These are phyloP conservation scores for Gracilaria domingensis DNA, from an alignment of 23 red algal genomes.

Conservation along the genomic window DNA sequence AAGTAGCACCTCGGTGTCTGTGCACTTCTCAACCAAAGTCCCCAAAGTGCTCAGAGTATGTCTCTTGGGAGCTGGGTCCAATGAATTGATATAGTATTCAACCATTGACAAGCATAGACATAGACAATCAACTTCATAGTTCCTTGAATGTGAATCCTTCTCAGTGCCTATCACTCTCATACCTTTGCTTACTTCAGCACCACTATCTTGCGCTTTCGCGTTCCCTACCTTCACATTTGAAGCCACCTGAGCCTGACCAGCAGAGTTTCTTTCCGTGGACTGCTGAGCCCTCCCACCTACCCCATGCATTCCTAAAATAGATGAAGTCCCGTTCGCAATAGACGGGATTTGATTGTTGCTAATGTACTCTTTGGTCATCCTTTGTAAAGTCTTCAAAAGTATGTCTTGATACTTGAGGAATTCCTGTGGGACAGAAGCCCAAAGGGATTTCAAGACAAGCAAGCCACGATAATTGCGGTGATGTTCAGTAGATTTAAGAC, in stretches of 20 bases:
- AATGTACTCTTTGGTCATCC: slow-evolving; percentile 54
- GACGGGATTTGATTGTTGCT: not conserved
- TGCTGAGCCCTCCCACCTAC: not conserved
- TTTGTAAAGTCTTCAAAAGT: slow-evolving; percentile 52
- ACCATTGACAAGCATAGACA: slow-evolving; percentile 67
- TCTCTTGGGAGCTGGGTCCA: slow-evolving; percentile 52
- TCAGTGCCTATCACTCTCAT: slow-evolving; percentile 6
- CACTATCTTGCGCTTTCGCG: not conserved
- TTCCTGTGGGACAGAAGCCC: slow-evolving; percentile 22
- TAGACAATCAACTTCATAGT: slow-evolving; percentile 55
- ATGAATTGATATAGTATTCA: slow-evolving; percentile 35
- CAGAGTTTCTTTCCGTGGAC: not conserved
- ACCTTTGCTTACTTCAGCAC: not conserved
- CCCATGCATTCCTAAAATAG: not conserved
- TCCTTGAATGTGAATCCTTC: not conserved
- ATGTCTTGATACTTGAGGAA: slow-evolving; percentile 50
- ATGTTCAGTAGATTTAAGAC: slow-evolving; percentile 37
- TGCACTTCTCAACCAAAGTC: slow-evolving; percentile 63
- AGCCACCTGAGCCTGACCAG: not conserved
- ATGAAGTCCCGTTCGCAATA: slow-evolving; percentile 21
- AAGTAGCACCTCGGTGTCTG: slow-evolving; percentile 58
- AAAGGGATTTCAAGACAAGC: slow-evolving; percentile 59
- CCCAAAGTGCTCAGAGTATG: slow-evolving; percentile 56
- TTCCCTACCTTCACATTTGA: slow-evolving; percentile 6
- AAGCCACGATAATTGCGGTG: slow-evolving; percentile 45